Percentiles rank a stretch among this genome's conserved stretches.
These are phyloP conservation scores for Xylaria sp. DNA, from an alignment of 2,329 filamentous ascomycete genomes.

Conservation along the genomic window DNA sequence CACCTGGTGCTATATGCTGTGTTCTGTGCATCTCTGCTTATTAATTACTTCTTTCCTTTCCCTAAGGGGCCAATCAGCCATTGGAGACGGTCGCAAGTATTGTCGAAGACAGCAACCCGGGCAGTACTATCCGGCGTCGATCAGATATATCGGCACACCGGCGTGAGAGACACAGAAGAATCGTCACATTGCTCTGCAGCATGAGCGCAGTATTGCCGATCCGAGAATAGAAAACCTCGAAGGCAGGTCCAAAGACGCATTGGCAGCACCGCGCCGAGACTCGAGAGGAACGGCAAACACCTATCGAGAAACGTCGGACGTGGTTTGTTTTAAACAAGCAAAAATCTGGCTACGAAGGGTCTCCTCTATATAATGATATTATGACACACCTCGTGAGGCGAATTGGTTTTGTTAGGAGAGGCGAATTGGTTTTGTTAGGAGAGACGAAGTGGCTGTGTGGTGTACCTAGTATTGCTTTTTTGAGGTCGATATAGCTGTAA, in stretches of 20 bases:
- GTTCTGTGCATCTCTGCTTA: slow-evolving; percentile 46
- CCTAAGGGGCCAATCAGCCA: slow-evolving; percentile 58
- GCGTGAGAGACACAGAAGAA: slow-evolving; percentile 57
- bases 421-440: not conserved
- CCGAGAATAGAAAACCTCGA: slow-evolving; percentile 51
- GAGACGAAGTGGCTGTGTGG: too few relatives aligned
- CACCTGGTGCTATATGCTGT: slow-evolving; percentile 61
- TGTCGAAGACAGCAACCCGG: slow-evolving; percentile 54
- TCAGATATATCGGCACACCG: slow-evolving; percentile 54
- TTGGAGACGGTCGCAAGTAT: slow-evolving; percentile 65
- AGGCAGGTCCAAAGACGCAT: not conserved
- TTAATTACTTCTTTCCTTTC: slow-evolving; percentile 65
- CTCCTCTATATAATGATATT: not conserved
- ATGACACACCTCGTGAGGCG: not conserved
- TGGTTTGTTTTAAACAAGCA: not conserved
- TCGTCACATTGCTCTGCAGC: slow-evolving; percentile 48
- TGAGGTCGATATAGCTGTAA: not conserved
- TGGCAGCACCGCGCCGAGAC: slow-evolving; percentile 16
- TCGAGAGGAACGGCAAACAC: not conserved
- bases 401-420: not conserved
- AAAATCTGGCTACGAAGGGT: not conserved
- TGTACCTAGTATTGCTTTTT: not conserved
- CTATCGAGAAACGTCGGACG: slow-evolving; percentile 1
- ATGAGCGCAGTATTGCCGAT: slow-evolving; percentile 52
- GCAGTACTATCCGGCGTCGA: slow-evolving; percentile 46